Base-by-base conservation (phyloP, 208 protist genomes). In the Herpetomonas samuelpessoai region DNA sequence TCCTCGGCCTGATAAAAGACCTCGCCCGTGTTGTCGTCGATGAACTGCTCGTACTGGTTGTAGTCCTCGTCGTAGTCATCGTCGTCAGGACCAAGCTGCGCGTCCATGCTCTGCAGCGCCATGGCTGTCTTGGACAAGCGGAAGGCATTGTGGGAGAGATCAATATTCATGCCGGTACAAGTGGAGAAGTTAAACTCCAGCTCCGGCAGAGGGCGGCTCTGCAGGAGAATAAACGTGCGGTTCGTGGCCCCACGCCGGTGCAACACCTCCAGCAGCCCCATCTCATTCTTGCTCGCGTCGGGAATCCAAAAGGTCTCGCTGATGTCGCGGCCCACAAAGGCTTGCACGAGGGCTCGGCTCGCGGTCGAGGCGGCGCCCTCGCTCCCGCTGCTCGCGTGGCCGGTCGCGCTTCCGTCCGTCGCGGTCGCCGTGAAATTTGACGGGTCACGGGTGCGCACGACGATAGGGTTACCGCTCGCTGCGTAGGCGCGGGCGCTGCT, bases 131-230 rank as follows among this genome's bases (percentile, higher is more conserved):
- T 93, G 52, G 77, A 82, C 48, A 93, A 81, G 14, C 79, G 74
- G 55, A 93, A 93, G 29, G 69, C 66, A 53, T 82, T 79, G 79
- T 93, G 82, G 21, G 74, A 74, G 35, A 93, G 72, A 59, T 90
- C 82, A 63, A 93, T 88, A 67, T 88, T 88, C 61, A 77, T 70
- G 24, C 78, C 75, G 1, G 69, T 83, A 63, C 79, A 80, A 14
- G 79, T 87, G 48, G 78, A 87, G 55, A 87, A 93, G 68, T 93
- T 93, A 65, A 52, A 74, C 65, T 87, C 80, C 52, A 93, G 59
- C 69, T 93, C 82, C 38, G 71, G 49, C 31, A 86, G 57, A 2
- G 86, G 86, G 14, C 86, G 82, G 30, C 72, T 79, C 56, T 90
- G 79, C 38, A 93, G 65, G 24, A 93, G 65, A 6, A 90, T 62